phyloP scores from a whole-genome alignment of 208 protist species.

The Leishmania guyanensis region DNA sequence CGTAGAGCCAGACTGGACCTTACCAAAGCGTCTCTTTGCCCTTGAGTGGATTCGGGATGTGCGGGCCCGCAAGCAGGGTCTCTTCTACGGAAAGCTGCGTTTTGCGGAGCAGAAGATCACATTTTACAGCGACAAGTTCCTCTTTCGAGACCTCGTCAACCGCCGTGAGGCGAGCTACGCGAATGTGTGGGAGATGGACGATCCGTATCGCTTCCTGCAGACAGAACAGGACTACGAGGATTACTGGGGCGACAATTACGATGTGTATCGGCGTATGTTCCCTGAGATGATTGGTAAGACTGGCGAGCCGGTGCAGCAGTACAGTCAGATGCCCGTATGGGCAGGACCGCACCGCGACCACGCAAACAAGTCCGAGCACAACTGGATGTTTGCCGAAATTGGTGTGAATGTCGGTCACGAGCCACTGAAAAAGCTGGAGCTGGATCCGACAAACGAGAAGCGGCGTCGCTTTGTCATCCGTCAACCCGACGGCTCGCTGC shows the following conservation, averaged over 20 bases:
- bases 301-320: slow-evolving; percentile 93
- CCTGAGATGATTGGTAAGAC: slow-evolving; percentile 93
- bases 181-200: slow-evolving; percentile 95
- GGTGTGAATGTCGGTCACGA: slow-evolving; percentile 94
- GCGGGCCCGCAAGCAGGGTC: slow-evolving; percentile 84
- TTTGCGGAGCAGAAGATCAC: slow-evolving; percentile 94
- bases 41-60: slow-evolving; percentile 94
- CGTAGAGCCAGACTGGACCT: slow-evolving; percentile 93
- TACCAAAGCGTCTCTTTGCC: slow-evolving; percentile 93
- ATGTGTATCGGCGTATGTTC: slow-evolving; percentile 93
- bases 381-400: slow-evolving; percentile 96
- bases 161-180: slow-evolving; percentile 93
- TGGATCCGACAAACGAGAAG: slow-evolving; percentile 94
- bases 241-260: slow-evolving; percentile 96
- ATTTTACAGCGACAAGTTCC: slow-evolving; percentile 94
- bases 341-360: slow-evolving; percentile 90
- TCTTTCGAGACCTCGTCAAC: slow-evolving; percentile 93
- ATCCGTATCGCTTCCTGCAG: slow-evolving; percentile 94
- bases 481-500: slow-evolving; percentile 92
- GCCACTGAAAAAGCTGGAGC: slow-evolving; percentile 91
- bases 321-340: slow-evolving; percentile 93
- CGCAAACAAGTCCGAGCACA: slow-evolving; percentile 92
- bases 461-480: slow-evolving; percentile 91
- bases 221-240: slow-evolving; percentile 94
- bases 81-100: slow-evolving; percentile 93